Evolutionary conservation across 2,329 filamentous ascomycete genomes (phyloP).

Genomic region (Hypoxylon rubiginosum): DNA sequence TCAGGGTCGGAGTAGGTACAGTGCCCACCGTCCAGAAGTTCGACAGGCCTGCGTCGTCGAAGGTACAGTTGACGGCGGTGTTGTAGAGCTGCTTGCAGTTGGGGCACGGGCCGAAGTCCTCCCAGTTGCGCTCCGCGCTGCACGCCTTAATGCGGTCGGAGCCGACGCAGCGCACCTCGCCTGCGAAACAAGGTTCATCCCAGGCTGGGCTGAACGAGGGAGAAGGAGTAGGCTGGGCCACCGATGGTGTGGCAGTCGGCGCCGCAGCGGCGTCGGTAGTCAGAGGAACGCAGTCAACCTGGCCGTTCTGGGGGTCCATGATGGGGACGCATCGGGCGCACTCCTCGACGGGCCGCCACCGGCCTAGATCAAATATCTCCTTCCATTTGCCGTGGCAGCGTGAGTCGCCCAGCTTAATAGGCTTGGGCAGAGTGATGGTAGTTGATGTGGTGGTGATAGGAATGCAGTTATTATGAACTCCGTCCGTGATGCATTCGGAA

Average conservation of each 20-base stretch:
- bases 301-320: no score
- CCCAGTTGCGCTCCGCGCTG: constrained; percentile 12
- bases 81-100: constrained; percentile 32
- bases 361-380: no score
- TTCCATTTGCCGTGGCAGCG: no score
- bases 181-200: constrained; percentile 22
- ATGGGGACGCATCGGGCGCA: no score
- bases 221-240: background rate
- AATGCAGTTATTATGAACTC: background rate
- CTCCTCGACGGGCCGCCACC: no score
- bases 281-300: no score
- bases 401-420: no score
- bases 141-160: constrained; percentile 20
- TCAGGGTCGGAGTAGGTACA: background rate
- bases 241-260: background rate
- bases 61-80: constrained; percentile 24
- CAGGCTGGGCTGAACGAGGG: background rate
- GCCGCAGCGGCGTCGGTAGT: background rate
- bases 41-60: background rate
- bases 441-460: background rate
- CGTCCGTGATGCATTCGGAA: background rate
- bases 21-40: background rate
- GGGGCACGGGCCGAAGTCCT: constrained; percentile 33
- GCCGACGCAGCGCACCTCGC: constrained; percentile 23
- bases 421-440: no score